Base-by-base conservation (phyloP, 1,284 basidiomycete genomes). In the Stygiomarasmius scandens region DNA sequence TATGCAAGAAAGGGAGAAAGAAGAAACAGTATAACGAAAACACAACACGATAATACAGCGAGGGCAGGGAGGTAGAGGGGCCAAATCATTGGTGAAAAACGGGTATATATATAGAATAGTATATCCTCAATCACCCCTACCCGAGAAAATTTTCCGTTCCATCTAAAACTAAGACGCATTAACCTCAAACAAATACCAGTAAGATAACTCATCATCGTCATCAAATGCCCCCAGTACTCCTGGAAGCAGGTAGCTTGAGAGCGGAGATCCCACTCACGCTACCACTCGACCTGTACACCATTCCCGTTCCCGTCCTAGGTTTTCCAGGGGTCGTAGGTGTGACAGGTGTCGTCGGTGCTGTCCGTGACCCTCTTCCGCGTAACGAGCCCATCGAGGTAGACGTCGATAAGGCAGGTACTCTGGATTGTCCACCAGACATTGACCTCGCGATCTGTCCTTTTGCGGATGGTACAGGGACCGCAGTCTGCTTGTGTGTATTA, bases 251-350 rank as follows among this genome's bases (percentile, higher is more conserved):
- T 41, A 41, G 38, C 16, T 41, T 41, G 6, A 41, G 16, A 4
- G 38, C 38, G n/a, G 38, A 41, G 5, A 41, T 6, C 8, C 38
- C 38, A 16, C n/a, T 41, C 4, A 41, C 38, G 16, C 38, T 41
- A 16, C 38, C 38, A 41, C 38, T 76, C 43, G 72, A 79, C 52
- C 81, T 76, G 63, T 89, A 89, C 45, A 76, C 73, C 87, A 89
- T 89, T 34, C 87, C 87, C 9, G 86, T 87, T 5, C 87, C 87
- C 14, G 83, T 88, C 36, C 87, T 70, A 14, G 86, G 83, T 58
- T 74, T 80, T 43, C 45, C 43, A 43, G 61, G 54, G 14, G 55
- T 48, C 22, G 38, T 48, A 2, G 67, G 62, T 34, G 52, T 58
- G 5, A 49, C 23, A 54, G 57, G 58, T 12, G 54, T 44, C 16